Conservation (phyloP, 495 filamentous ascomycete genomes). For the Penicillium canescens region DNA sequence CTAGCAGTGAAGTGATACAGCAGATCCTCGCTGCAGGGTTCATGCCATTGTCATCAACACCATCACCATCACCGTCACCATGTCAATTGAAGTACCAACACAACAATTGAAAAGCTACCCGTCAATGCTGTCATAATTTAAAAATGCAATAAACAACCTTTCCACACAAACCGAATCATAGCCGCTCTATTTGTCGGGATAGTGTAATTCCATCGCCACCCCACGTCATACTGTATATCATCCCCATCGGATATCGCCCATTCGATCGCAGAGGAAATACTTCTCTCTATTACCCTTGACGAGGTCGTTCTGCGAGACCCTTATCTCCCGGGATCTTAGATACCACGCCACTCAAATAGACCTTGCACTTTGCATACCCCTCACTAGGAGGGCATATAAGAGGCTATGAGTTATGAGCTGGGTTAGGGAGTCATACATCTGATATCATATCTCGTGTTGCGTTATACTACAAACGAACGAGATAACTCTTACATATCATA, state of each 20-base stretch:
- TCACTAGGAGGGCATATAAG: slow-evolving; percentile 3
- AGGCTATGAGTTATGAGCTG: not conserved
- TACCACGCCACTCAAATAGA: not conserved
- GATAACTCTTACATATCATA: too few species aligned
- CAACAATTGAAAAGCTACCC: not conserved
- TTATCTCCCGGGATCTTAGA: not conserved
- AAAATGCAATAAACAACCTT: too few species aligned
- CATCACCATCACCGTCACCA: not conserved
- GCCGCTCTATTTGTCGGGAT: not conserved
- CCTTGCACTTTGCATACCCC: not conserved
- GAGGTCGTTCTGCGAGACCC: not conserved
- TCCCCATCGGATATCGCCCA: not conserved
- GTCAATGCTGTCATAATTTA: not conserved
- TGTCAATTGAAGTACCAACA: not conserved
- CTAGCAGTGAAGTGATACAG: not conserved
- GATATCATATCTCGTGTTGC: too few species aligned
- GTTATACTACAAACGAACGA: too few species aligned
- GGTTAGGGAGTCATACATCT: too few species aligned
- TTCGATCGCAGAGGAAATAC: not conserved
- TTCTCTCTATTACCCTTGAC: not conserved
- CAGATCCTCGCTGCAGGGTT: not conserved
- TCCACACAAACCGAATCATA: not conserved
- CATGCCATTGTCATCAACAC: not conserved
- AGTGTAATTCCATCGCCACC: slow-evolving; percentile 6
- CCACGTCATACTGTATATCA: slow-evolving; percentile 6